Evolutionary conservation across 192 early-diverging fungal genomes (phyloP), one percentile per base, ranked within the genome.

Genomic region (Coemansia sp.): DNA sequence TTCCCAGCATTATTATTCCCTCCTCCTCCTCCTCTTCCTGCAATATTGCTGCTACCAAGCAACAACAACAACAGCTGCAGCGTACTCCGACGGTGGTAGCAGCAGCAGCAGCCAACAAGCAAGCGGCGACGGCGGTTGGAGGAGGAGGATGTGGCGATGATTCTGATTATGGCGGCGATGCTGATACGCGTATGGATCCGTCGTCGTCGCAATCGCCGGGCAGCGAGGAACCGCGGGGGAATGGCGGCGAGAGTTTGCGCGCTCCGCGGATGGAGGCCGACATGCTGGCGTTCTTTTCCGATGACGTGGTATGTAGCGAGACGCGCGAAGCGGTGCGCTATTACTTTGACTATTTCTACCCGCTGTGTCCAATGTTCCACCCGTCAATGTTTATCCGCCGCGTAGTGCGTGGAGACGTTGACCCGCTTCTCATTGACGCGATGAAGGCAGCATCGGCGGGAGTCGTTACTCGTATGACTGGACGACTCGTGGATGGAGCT

Each of bases 311-410:
- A 17, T 62, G 65, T 24, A 38, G 38, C 12, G 74, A 73, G 35
- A 82, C 79, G 1, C 63, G 79, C 40, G 79, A 82, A 29, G 68
- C 79, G n/a, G 71, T 82, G n/a, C 58, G 57, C 2, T 76, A 65
- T 61, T 82, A 82, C 65, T 82, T 82, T 62, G 74, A 82, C 71
- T 82, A 71, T 51, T 82, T 82, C 20, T 82, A 82, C 15, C 79
- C 79, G 60, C 74, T 82, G 7, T 67, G 67, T 40, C 79, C 79
- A 20, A 82, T 77, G 73, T 82, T 77, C 62, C 74, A 82, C 25
- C 79, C 79, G 65, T 82, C 74, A 0, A 71, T 82, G 79, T 82
- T 82, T 24, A 82, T 82, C 45, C 70, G 70, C 27, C 74, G 79
- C 35, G 59, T 82, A 22, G 79, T 82, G 36, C 64, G 65, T 29